phyloP scores from a whole-genome alignment of 306 rosid species.

The Vachellia collinsii region DNA sequence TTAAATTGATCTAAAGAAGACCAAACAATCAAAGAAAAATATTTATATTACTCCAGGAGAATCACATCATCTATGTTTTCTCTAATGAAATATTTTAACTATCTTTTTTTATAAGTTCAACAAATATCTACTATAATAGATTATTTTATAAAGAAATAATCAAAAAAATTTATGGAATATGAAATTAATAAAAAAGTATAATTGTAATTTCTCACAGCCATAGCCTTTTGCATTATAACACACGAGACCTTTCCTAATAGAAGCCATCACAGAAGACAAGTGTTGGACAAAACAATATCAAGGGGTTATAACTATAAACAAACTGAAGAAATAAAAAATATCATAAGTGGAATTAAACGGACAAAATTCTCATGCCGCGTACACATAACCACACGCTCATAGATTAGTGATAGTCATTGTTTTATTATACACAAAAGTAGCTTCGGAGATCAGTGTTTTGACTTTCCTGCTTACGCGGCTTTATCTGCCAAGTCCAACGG shows the following conservation, averaged over 20 bases:
- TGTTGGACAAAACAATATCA: conserved; percentile 15
- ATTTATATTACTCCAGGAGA: too few relatives aligned
- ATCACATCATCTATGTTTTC: too few relatives aligned
- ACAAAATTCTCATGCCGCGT: conserved; percentile 38
- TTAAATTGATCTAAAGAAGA: neutral
- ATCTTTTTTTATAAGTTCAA: too few relatives aligned
- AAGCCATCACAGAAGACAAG: conserved; percentile 25
- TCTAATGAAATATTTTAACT: too few relatives aligned
- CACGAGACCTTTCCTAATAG: conserved; percentile 29
- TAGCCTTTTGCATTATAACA: neutral
- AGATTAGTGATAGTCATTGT: conserved; percentile 28
- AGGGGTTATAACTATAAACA: neutral
- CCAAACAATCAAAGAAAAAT: too few relatives aligned
- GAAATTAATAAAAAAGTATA: neutral
- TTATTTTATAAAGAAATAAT: too few relatives aligned
- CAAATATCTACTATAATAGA: too few relatives aligned
- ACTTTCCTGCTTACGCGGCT: conserved; percentile 25
- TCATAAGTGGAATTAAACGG: conserved; percentile 23
- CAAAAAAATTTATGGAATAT: too few relatives aligned
- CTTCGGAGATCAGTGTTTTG: conserved; percentile 11
- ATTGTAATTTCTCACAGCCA: neutral
- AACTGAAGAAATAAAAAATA: neutral
- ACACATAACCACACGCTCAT: conserved; percentile 2
- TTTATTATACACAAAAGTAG: conserved; percentile 23
- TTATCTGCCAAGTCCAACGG: conserved; percentile 26